Base-by-base conservation (phyloP, 768 basidiomycete species). In the Cystobasidium onofrii region DNA sequence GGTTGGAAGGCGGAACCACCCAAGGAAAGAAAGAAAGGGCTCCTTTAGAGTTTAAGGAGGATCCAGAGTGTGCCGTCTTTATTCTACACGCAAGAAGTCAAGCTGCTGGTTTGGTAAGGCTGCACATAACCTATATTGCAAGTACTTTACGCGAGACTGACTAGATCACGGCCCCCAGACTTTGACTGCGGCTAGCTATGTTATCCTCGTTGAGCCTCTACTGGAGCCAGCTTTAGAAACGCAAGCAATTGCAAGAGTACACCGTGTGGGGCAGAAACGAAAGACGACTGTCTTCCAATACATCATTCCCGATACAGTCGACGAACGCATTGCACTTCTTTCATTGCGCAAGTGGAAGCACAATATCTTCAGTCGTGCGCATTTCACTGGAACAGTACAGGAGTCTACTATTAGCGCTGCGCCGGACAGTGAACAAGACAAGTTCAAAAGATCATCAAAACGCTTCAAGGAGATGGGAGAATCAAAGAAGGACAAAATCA, bases 131-230 rank as follows among this genome's bases (percentile, higher is more conserved):
- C n/a, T n/a, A n/a, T n/a, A n/a, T n/a, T n/a, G n/a, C n/a, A n/a
- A n/a, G n/a, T n/a, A n/a, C n/a, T n/a, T n/a, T n/a, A n/a, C n/a
- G n/a, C n/a, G n/a, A n/a, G n/a, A n/a, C n/a, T n/a, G n/a, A n/a
- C n/a, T n/a, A n/a, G n/a, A n/a, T n/a, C n/a, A n/a, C n/a, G n/a
- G n/a, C n/a, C n/a, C n/a, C 9, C 44, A 67, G 65, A 79, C 72
- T 34, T 63, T 79, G n/a, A 77, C 73, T 9, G 54, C 34, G 18
- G 18, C 55, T 1, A 33, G 9, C 10, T 57, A 78, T 67, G 73
- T 79, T 46, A 75, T 79, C 39, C 75, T 78, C 29, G 39, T 79
- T 57, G 79, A 79, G 57, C 79, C 79, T 9, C 69, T 77, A 1
- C 72, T 79, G 6, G 71, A 76, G 20, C 71, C 76, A 9, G 43